Base-by-base conservation (phyloP, 2,329 filamentous ascomycete species). In the Neofusicoccum umdonicola region DNA sequence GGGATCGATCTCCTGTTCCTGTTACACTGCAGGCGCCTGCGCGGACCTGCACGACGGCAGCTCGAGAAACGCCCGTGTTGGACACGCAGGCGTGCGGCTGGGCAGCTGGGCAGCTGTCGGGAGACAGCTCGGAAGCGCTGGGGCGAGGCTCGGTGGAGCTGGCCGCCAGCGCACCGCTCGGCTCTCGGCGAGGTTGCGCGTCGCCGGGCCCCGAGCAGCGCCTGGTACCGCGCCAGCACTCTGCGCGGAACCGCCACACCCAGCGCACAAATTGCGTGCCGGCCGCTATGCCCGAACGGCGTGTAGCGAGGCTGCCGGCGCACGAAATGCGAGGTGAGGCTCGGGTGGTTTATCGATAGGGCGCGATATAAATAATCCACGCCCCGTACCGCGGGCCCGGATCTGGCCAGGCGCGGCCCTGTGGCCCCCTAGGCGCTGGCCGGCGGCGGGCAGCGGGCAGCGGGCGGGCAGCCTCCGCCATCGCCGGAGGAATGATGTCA, bases 331-430 rank as follows among this genome's bases (percentile, higher is more conserved):
- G 51, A 8, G 27, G 54, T 58, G 54, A 45, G 54, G 54, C 54
- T 58, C 54, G 37, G 19, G 39, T 22, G 8, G 9, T 27, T 58
- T 58, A 58, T 58, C 54, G 54, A 58, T 58, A 58, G 39, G 39
- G 54, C 39, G 39, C 22, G 54, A 58, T 58, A 58, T 58, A 58
- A 58, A 58, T 58, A 7, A 50, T 35, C 2, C n/a, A 17, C 39
- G 58, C 45, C 47, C 34, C 45, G 35, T 27, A 15, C 35, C 34
- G 35, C 58, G 58, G 58, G 58, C 58, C 58, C 47, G 45, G 31
- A 41, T 17, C 15, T 27, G 54, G 54, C 54, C 54, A 58, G 54
- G 54, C 54, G 39, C 34, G 22, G 54, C 54, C 54, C 39, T 39
- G 22, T 58, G 54, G 54, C 22, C 37, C 13, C 37, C 8, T 39